Percentiles rank a stretch among this genome's conserved stretches.
These are phyloP conservation scores for Vitis rotundifolia DNA, from an alignment of 164 flowering plant genomes.

Conservation along the genomic window DNA sequence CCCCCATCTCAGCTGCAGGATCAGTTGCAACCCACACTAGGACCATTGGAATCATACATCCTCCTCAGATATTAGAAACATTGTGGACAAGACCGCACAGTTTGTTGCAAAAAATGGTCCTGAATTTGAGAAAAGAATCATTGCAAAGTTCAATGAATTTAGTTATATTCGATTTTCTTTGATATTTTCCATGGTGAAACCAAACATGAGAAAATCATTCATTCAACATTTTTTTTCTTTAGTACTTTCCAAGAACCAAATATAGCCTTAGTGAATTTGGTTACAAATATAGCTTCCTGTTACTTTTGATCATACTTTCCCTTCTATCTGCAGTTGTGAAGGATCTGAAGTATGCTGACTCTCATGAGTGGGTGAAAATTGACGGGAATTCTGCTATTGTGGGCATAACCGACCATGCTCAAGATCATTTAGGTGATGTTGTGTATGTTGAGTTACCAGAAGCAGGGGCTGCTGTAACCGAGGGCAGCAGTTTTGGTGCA, in stretches of 20 bases:
- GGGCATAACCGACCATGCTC: slow-evolving; percentile 85
- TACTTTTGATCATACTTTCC: background rate
- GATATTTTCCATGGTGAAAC: too few species aligned
- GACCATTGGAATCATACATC: slow-evolving; percentile 94
- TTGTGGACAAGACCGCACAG: slow-evolving; percentile 87
- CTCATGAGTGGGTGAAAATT: slow-evolving; percentile 79
- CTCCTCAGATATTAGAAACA: slow-evolving; percentile 88
- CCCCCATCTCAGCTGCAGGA: slow-evolving; percentile 64
- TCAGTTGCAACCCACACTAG: slow-evolving; percentile 84
- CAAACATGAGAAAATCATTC: too few species aligned
- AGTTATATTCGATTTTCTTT: too few species aligned
- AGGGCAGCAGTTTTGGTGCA: slow-evolving; percentile 82
- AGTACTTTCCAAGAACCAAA: too few species aligned
- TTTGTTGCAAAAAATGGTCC: slow-evolving; percentile 95
- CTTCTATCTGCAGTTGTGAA: slow-evolving; percentile 50
- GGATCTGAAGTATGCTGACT: slow-evolving; percentile 66
- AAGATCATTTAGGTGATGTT: slow-evolving; percentile 93
- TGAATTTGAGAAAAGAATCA: slow-evolving; percentile 90
- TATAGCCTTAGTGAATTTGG: too few species aligned
- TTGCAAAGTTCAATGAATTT: slow-evolving; percentile 72
- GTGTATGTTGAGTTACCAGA: slow-evolving; percentile 95
- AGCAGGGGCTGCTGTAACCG: slow-evolving; percentile 63
- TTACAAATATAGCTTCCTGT: background rate
- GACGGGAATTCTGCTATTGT: slow-evolving; percentile 57
- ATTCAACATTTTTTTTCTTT: too few species aligned